phyloP scores from a whole-genome alignment of 2,329 filamentous ascomycete genomes.

The Phaeosphaeriaceae sp. region DNA sequence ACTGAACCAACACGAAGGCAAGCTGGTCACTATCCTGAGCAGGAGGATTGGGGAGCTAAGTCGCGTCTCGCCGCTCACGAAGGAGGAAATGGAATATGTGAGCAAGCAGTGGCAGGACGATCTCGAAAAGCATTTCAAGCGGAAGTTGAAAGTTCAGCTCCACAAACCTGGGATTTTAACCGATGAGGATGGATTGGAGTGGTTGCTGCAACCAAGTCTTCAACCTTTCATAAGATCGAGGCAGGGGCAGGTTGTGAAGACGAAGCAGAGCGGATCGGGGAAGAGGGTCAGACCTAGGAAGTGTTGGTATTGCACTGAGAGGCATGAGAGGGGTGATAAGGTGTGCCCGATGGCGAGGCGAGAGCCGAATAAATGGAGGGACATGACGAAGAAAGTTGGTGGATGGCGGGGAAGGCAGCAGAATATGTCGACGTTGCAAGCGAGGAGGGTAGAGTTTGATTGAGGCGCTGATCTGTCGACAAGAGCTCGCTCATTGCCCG shows the following conservation, averaged over 20 bases:
- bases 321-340: slow-evolving; percentile 11
- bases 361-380: not conserved
- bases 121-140: not conserved
- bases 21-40: slow-evolving; percentile 5
- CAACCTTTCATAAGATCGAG: not conserved
- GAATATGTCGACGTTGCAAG: not conserved
- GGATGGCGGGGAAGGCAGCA: not conserved
- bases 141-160: not conserved
- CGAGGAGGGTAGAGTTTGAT: slow-evolving; percentile 10
- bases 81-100: slow-evolving; percentile 19
- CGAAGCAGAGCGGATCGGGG: not conserved
- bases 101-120: slow-evolving; percentile 8
- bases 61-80: slow-evolving; percentile 10
- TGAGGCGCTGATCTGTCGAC: not conserved
- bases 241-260: not conserved
- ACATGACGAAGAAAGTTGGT: slow-evolving; percentile 2
- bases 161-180: not conserved
- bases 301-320: slow-evolving; percentile 22
- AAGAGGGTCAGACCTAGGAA: slow-evolving; percentile 7
- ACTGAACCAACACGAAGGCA: not conserved
- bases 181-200: not conserved
- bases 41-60: slow-evolving; percentile 8
- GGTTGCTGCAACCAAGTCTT: not conserved
- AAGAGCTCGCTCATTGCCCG: not conserved
- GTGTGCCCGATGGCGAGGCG: slow-evolving; percentile 11